Base-by-base conservation (phyloP, 352 stramenopile species). In the Pythium grandisporangium region DNA sequence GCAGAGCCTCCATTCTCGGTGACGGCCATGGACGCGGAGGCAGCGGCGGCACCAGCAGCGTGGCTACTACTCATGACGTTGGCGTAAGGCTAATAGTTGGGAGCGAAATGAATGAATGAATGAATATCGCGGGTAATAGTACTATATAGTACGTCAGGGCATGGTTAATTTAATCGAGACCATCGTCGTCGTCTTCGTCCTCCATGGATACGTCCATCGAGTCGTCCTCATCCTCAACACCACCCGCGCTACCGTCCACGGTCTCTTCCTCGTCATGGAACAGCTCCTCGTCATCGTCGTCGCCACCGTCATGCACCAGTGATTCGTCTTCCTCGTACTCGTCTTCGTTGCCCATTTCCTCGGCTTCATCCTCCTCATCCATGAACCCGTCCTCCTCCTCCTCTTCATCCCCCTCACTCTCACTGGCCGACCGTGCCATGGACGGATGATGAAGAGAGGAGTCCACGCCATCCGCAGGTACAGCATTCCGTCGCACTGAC, bases 361-460 rank as follows among this genome's bases (percentile, higher is more conserved):
- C 73, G 0, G 71, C 68, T 0, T 86, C 63, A 11, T 78, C 66
- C 6, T 84, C 69, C 3, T 86, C 62, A 1, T 71, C 53, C 3
- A 78, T 65, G 3, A 58, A 63, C 2, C 76, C 66, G 1, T 85
- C 72, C 36, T 70, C 68, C 23, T 88, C 77, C 4, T 70, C 78
- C 0, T 82, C 72, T 22, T 88, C 67, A 42, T 73, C 58, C 22
- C 75, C 62, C 26, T 67, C 60, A 27, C 63, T 63, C 6, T 70
- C 66, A 42, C 93, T 63, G 45, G 95, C 85, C 22, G 69, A 75
- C 11, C 84, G n/a, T n/a, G n/a, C n/a, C n/a, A n/a, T n/a, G n/a
- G n/a, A n/a, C n/a, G n/a, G n/a, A n/a, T n/a, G n/a, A n/a, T n/a
- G n/a, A n/a, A n/a, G n/a, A n/a, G n/a, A n/a, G n/a, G n/a, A n/a